phyloP scores from a whole-genome alignment of 2,329 filamentous ascomycete genomes.

The Aspergillus latus region DNA sequence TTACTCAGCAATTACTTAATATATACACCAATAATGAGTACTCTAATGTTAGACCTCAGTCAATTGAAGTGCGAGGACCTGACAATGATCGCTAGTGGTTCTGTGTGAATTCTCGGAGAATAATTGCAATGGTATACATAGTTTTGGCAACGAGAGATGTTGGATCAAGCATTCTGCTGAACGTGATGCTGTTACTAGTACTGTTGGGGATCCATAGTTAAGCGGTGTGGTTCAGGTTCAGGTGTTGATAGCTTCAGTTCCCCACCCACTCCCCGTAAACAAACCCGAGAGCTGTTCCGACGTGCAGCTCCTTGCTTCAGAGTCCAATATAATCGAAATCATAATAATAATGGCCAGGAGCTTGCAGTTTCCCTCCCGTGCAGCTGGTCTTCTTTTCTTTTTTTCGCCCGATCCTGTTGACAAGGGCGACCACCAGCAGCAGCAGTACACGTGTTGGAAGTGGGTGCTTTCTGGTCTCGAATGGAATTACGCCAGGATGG shows the following conservation, averaged over 20 bases:
- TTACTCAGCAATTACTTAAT: not conserved
- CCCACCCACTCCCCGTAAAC: not conserved
- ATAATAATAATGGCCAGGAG: not conserved
- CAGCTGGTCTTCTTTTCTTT: not conserved
- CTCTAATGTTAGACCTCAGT: not conserved
- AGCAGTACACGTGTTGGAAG: conserved; percentile 18
- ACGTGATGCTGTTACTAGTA: too few species aligned
- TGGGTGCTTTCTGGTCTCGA: conserved; percentile 4
- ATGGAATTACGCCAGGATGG: conserved; percentile 1
- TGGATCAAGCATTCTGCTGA: not conserved
- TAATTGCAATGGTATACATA: too few species aligned
- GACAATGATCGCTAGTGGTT: too few species aligned
- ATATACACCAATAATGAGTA: not conserved
- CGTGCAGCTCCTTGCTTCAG: conserved; percentile 7
- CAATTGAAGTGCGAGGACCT: too few species aligned
- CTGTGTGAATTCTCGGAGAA: too few species aligned
- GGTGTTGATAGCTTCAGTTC: not conserved
- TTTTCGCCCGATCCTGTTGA: conserved; percentile 12
- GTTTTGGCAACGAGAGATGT: too few species aligned
- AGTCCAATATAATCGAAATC: not conserved
- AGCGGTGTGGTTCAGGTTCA: not conserved
- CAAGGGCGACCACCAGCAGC: conserved; percentile 12
- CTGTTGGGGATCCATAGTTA: not conserved
- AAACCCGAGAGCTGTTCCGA: not conserved
- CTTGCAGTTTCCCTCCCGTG: not conserved